Conservation (phyloP, 2,329 filamentous ascomycete genomes). For the Diaporthe sp. region DNA sequence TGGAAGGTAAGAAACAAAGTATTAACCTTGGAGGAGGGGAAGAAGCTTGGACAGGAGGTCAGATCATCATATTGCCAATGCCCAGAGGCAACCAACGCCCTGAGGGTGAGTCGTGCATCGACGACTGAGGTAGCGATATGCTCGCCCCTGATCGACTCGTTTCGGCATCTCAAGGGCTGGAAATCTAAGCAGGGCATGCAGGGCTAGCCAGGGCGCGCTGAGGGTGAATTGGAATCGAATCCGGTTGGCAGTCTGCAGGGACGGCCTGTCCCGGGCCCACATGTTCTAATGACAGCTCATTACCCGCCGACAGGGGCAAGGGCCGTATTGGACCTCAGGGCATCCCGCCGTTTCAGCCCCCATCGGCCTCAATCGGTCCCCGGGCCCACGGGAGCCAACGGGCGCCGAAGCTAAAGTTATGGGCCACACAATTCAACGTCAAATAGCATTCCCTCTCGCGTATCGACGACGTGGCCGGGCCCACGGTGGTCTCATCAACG, state of each 20-base stretch:
- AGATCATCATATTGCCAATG: slow-evolving; percentile 18
- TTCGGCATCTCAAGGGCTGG: slow-evolving; percentile 12
- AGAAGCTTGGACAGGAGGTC: slow-evolving; percentile 7
- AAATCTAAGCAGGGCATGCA: slow-evolving; percentile 7
- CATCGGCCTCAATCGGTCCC: not conserved
- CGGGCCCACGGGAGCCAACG: slow-evolving; percentile 7
- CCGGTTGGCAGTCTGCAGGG: slow-evolving; percentile 23
- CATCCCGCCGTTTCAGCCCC: slow-evolving; percentile 21
- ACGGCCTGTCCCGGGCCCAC: slow-evolving; percentile 32
- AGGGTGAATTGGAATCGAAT: slow-evolving; percentile 13
- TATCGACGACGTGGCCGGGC: slow-evolving; percentile 15
- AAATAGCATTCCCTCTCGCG: not conserved
- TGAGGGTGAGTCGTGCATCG: slow-evolving; percentile 19
- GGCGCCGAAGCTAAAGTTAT: slow-evolving; percentile 21
- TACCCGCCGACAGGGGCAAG: slow-evolving; percentile 28
- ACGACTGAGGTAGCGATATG: slow-evolving; percentile 5
- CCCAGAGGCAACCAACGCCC: slow-evolving; percentile 11
- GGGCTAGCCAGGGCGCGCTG: not conserved
- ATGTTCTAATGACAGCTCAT: slow-evolving; percentile 35
- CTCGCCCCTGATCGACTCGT: slow-evolving; percentile 29
- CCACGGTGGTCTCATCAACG: not conserved
- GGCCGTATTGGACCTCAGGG: slow-evolving; percentile 11
- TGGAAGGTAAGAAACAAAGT: not conserved
- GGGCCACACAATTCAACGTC: not conserved
- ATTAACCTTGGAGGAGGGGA: slow-evolving; percentile 3